Base-by-base conservation (phyloP, 305 asterid genomes). In the Lippia alba region DNA sequence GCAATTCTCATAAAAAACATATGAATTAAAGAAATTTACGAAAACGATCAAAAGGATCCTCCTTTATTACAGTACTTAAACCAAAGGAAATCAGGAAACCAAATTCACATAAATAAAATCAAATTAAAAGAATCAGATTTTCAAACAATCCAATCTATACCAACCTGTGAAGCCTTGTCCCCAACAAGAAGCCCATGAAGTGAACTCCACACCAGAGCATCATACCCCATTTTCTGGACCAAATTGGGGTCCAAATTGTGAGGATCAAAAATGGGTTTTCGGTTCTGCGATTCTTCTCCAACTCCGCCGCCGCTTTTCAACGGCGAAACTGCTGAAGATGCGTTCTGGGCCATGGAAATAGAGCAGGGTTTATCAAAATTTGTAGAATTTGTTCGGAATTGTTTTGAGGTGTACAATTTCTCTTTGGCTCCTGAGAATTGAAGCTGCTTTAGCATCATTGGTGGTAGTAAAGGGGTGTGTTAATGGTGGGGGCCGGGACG, bases 131-230 rank as follows among this genome's bases (percentile, higher is more conserved):
- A 36, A 61, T 20, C 36, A 66, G 39, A 59, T 0, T 56, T 55
- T 57, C 20, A 53, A 62, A 11, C 5, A 1, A 3, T 24, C 30
- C 56, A 58, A 73, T 67, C 64, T 0, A 14, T 40, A 72, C 57
- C 65, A 58, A 92, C 98, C 98, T 86, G 76, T 3, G 92, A 86
- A 73, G 80, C 82, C 67, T 85, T 80, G 74, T 89, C 96, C 24
- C 98, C 98, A 67, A 91, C 94, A 79, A 94, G 49, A 77, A 94
- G 96, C 16, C 98, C 98, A 53, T 78, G 86, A 70, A 94, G 90
- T 66, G 98, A 89, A 69, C 91, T 81, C 96, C 94, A 91, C 48
- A 94, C 97, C 75, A 94, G 76, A 72, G 97, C 96, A 73, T 89
- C 96, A 59, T 88, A 86, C 57, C 67, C 86, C 67, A 94, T 78